Conservation (phyloP, 2,329 filamentous ascomycete genomes). For the Blastomyces parvus region DNA sequence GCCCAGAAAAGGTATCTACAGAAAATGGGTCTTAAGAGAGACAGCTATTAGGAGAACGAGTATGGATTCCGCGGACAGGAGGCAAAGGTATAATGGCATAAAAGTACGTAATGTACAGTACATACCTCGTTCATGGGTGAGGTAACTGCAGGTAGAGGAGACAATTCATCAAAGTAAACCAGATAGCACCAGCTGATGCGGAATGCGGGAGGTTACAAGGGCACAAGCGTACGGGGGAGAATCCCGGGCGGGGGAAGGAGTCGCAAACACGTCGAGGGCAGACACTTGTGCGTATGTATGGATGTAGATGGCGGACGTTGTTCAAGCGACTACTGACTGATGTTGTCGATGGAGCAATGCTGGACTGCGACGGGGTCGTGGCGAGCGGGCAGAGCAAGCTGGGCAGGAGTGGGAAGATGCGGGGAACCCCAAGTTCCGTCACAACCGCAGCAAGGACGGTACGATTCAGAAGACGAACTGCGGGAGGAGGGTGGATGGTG, state of each 20-base stretch:
- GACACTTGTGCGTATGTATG: too few relatives aligned
- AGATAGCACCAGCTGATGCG: not conserved
- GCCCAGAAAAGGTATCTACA: not conserved
- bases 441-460: not conserved
- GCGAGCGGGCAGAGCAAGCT: not conserved
- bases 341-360: not conserved
- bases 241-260: too few relatives aligned
- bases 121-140: not conserved
- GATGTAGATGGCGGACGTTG: not conserved
- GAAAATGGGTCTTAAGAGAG: not conserved
- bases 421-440: not conserved
- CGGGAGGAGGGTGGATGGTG: not conserved
- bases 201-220: not conserved
- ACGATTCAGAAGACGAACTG: not conserved
- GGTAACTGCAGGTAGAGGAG: conserved; percentile 1
- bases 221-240: not conserved
- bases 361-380: not conserved
- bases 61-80: not conserved
- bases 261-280: too few relatives aligned
- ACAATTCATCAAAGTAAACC: not conserved
- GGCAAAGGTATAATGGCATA: not conserved
- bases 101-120: not conserved
- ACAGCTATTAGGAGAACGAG: not conserved
- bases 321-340: not conserved
- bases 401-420: not conserved